Evolutionary conservation across 768 basidiomycete genomes (phyloP).

Genomic region (Boletus reticuloceps): DNA sequence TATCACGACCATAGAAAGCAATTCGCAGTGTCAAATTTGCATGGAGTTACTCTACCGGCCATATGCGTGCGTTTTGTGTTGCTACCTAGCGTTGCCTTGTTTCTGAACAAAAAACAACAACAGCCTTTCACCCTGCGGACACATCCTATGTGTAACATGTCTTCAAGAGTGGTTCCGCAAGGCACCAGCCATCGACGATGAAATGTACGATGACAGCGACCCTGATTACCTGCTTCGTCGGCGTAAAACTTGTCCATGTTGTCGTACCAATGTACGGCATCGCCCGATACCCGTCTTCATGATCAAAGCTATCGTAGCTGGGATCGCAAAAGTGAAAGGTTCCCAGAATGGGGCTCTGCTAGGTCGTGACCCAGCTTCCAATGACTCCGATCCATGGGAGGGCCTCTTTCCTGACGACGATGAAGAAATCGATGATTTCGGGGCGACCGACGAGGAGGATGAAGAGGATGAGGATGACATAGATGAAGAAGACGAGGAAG

Average conservation of each 20-base stretch:
- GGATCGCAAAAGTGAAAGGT: conserved; percentile 46
- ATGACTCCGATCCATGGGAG: conserved; percentile 63
- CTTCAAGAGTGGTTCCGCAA: conserved; percentile 78
- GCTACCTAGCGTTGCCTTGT: not conserved
- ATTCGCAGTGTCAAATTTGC: conserved; percentile 74
- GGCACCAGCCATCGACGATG: conserved; percentile 50
- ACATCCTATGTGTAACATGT: conserved; percentile 70
- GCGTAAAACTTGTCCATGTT: conserved; percentile 71
- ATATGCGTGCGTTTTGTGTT: conserved; percentile 51
- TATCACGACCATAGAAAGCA: conserved; percentile 53
- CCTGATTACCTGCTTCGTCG: conserved; percentile 51
- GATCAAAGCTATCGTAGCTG: conserved; percentile 56
- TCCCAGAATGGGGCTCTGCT: conserved; percentile 14
- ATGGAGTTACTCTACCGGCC: conserved; percentile 67
- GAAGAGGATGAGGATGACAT: conserved; percentile 25
- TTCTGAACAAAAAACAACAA: conserved; percentile 1
- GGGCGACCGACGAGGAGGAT: conserved; percentile 22
- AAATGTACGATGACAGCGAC: conserved; percentile 41
- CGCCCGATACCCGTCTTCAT: conserved; percentile 70
- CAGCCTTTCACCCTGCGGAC: conserved; percentile 74
- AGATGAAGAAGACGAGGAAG: conserved; percentile 32
- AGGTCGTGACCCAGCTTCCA: conserved; percentile 30
- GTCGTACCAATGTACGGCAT: conserved; percentile 53
- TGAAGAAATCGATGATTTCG: conserved; percentile 40
- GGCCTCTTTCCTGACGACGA: conserved; percentile 58